Percentiles rank a stretch among this genome's conserved stretches.
These are phyloP conservation scores for Vitis hybrid DNA, from an alignment of 177 flowering plant genomes.

Conservation along the genomic window DNA sequence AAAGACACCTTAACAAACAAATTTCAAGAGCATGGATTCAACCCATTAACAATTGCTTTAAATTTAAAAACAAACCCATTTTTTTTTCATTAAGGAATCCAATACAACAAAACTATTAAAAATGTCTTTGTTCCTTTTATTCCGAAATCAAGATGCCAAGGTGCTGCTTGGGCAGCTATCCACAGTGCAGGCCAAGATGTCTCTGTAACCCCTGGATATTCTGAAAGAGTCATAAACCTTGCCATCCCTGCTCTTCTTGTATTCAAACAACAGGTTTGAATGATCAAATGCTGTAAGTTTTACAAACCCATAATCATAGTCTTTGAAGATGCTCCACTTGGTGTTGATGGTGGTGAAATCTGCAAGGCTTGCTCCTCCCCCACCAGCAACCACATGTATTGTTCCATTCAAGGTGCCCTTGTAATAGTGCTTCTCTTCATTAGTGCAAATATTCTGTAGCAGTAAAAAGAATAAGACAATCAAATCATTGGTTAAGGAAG, in stretches of 20 bases:
- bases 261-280: constrained; percentile 70
- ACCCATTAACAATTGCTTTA: too few species aligned
- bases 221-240: constrained; percentile 69
- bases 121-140: too few species aligned
- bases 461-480: background rate
- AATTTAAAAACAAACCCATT: too few species aligned
- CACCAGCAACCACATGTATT: constrained; percentile 79
- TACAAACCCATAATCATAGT: constrained; percentile 61
- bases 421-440: constrained; percentile 46
- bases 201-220: constrained; percentile 62
- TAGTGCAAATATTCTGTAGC: constrained; percentile 59
- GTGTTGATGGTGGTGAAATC: constrained; percentile 40
- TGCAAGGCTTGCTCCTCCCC: constrained; percentile 68
- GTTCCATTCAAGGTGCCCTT: constrained; percentile 61
- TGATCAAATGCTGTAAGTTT: constrained; percentile 75
- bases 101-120: too few species aligned
- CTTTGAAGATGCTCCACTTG: constrained; percentile 59
- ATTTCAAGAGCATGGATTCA: too few species aligned
- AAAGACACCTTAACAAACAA: too few species aligned
- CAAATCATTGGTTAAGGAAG: too few species aligned
- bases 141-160: constrained; percentile 31
- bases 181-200: constrained; percentile 62
- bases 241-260: constrained; percentile 77
- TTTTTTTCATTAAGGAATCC: too few species aligned
- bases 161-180: constrained; percentile 57